Conservation (phyloP, 352 stramenopile species). For the Phytophthora pluvialis region DNA sequence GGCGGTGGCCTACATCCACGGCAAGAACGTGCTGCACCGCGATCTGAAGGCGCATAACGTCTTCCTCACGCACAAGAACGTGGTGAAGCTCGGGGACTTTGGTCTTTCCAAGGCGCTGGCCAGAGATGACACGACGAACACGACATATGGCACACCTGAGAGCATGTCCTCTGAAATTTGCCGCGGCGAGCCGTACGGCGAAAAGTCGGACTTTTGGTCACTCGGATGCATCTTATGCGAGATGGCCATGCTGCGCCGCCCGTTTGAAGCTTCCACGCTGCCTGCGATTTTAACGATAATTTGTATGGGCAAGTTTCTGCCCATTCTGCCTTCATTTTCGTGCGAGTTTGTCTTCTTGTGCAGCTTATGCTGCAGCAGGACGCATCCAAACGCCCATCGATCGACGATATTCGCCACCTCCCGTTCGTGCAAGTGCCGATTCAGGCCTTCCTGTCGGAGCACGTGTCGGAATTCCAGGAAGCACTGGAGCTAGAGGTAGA, state of each 20-base stretch:
- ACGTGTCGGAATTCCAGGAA: slow-evolving; percentile 88
- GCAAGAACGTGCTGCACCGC: slow-evolving; percentile 89
- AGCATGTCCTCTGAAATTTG: slow-evolving; percentile 92
- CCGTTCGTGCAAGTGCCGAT: slow-evolving; percentile 87
- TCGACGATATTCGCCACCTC: slow-evolving; percentile 91
- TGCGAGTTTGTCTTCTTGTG: slow-evolving; percentile 84
- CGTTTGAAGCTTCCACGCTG: slow-evolving; percentile 84
- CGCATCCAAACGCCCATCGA: slow-evolving; percentile 83
- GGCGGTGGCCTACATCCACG: slow-evolving; percentile 88
- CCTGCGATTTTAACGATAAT: slow-evolving; percentile 91
- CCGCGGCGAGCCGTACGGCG: slow-evolving; percentile 85
- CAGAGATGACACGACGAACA: slow-evolving; percentile 82
- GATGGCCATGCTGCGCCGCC: slow-evolving; percentile 88
- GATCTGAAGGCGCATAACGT: slow-evolving; percentile 91
- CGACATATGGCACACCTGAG: slow-evolving; percentile 86
- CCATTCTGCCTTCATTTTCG: slow-evolving; percentile 78
- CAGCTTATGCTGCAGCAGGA: slow-evolving; percentile 91
- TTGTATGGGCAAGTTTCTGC: slow-evolving; percentile 85
- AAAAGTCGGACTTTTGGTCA: slow-evolving; percentile 92
- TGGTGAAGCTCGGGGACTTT: slow-evolving; percentile 90
- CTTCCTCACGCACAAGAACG: slow-evolving; percentile 87
- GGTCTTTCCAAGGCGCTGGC: slow-evolving; percentile 88
- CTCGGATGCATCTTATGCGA: slow-evolving; percentile 91
- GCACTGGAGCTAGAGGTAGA: slow-evolving; percentile 82
- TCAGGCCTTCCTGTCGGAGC: slow-evolving; percentile 84